phyloP scores from a whole-genome alignment of 2,329 filamentous ascomycete genomes.

The Leptographium flavum region DNA sequence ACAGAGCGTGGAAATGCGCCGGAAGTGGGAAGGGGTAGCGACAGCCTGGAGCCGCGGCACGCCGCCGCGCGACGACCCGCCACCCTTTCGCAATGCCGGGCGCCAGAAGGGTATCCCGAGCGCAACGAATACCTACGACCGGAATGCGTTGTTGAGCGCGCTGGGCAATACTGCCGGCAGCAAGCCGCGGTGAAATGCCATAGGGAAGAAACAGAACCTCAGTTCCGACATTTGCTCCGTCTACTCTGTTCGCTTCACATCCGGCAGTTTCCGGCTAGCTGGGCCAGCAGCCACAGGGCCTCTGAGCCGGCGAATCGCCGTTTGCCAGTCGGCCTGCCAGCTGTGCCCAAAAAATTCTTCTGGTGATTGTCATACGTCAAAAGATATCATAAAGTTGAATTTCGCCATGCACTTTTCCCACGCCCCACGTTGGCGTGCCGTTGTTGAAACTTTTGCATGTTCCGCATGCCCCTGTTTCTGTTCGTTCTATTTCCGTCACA shows the following conservation, averaged over 20 bases:
- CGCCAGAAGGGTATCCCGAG: constrained; percentile 10
- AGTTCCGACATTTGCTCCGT: too few species aligned
- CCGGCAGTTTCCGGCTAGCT: too few species aligned
- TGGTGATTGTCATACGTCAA: not conserved
- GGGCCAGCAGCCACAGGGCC: too few species aligned
- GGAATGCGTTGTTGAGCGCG: constrained; percentile 11
- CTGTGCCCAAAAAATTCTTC: not conserved
- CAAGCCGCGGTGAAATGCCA: not conserved
- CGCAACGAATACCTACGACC: constrained; percentile 12
- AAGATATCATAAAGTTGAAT: constrained; percentile 21
- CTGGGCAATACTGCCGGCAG: constrained; percentile 2
- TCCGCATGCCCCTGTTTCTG: not conserved
- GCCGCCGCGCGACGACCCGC: constrained; percentile 12
- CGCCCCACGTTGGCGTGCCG: constrained; percentile 2
- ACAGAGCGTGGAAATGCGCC: not conserved
- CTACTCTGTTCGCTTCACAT: too few species aligned
- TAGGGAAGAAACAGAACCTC: not conserved
- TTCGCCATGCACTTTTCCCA: constrained; percentile 11
- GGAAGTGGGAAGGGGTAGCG: constrained; percentile 11
- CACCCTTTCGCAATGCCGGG: constrained; percentile 12
- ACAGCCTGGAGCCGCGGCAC: constrained; percentile 12
- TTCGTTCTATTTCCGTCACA: not conserved
- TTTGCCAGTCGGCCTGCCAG: not conserved
- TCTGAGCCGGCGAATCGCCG: not conserved
- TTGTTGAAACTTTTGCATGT: constrained; percentile 17